A percentile compares a stretch with the other conserved stretches of the same genome.
These are phyloP conservation scores for Drechslerella coelobrocha DNA, from an alignment of 2,329 filamentous ascomycete genomes.

Conservation along the genomic window DNA sequence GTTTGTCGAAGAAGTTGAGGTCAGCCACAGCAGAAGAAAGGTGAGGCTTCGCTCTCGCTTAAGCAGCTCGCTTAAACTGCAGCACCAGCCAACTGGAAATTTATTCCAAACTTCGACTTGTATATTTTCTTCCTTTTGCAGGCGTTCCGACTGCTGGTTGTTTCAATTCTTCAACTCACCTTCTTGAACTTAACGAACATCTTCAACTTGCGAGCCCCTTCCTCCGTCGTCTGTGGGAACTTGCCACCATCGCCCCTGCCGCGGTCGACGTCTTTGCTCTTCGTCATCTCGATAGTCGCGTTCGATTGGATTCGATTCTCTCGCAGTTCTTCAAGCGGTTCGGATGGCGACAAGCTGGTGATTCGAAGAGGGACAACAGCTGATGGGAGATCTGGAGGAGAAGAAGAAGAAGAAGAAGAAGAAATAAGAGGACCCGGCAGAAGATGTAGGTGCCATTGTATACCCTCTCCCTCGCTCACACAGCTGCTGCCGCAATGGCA, in stretches of 20 bases:
- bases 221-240: background rate
- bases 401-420: background rate
- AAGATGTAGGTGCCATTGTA: background rate
- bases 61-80: constrained; percentile 33
- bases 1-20: constrained; percentile 4
- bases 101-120: constrained; percentile 8
- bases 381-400: background rate
- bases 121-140: constrained; percentile 4
- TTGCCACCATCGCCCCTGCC: background rate
- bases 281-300: background rate
- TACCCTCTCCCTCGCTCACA: background rate
- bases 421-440: background rate
- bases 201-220: background rate
- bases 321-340: too few relatives aligned
- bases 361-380: too few relatives aligned
- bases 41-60: constrained; percentile 26
- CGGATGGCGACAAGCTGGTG: too few relatives aligned
- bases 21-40: constrained; percentile 10
- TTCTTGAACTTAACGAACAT: constrained; percentile 18
- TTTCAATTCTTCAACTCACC: background rate
- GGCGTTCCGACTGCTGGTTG: background rate
- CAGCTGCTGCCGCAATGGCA: background rate
- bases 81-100: constrained; percentile 18
- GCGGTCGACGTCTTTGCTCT: background rate
- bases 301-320: too few relatives aligned